These are phyloP conservation scores for Mycena sp. DNA, from an alignment of 1,284 basidiomycete species.

Conservation along the genomic window DNA sequence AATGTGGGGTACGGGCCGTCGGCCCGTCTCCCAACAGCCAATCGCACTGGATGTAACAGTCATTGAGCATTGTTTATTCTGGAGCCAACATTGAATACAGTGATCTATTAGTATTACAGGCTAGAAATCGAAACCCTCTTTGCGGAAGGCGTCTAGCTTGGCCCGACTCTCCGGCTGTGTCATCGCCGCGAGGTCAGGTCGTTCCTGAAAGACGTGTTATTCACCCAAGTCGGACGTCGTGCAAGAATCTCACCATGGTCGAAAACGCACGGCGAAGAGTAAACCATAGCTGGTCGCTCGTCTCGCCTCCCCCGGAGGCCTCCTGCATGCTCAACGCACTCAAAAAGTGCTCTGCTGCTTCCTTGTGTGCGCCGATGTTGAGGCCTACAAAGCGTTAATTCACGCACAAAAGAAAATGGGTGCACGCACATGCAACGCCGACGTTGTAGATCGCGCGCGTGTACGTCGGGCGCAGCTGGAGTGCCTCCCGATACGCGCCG, in stretches of 20 bases:
- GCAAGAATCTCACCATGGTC: conserved; percentile 72
- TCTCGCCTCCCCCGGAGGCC: conserved; percentile 65
- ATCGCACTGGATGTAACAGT: conserved; percentile 26
- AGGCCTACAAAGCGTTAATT: conserved; percentile 64
- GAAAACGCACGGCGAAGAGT: conserved; percentile 90
- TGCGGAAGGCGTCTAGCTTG: conserved; percentile 75
- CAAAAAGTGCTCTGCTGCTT: conserved; percentile 97
- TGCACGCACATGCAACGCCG: conserved; percentile 88
- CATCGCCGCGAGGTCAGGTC: conserved; percentile 70
- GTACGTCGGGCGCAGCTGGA: conserved; percentile 95
- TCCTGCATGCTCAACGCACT: conserved; percentile 90
- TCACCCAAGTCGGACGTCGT: background rate
- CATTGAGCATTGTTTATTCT: background rate
- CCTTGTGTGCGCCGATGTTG: conserved; percentile 95
- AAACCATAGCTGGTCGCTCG: conserved; percentile 90
- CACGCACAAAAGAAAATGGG: background rate
- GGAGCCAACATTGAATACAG: conserved; percentile 1
- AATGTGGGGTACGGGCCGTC: conserved; percentile 23
- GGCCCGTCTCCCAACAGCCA: conserved; percentile 33
- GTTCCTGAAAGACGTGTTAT: conserved; percentile 56
- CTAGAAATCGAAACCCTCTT: conserved; percentile 89
- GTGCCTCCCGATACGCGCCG: conserved; percentile 92
- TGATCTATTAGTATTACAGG: conserved; percentile 11
- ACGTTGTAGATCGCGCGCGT: conserved; percentile 98
- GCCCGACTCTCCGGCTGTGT: conserved; percentile 64